A percentile compares a stretch with the other conserved stretches of the same genome.
Evolutionary conservation across 179 eudicot genomes (phyloP).

Genomic region (Vitellaria paradoxa): DNA sequence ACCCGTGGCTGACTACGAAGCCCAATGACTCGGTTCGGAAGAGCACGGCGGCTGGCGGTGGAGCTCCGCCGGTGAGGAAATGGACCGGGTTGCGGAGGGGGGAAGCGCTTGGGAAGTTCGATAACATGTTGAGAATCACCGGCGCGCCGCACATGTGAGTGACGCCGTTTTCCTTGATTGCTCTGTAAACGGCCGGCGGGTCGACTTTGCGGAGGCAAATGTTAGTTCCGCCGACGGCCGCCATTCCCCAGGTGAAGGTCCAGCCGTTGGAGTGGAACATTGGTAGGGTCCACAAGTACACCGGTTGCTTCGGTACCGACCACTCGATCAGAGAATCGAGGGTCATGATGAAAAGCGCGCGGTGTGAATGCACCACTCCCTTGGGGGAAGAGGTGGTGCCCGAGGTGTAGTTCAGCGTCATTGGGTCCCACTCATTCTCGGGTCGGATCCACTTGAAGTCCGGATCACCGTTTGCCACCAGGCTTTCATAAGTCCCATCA

Average conservation of each 20-base stretch:
- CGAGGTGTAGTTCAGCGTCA: slow-evolving; percentile 63
- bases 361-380: slow-evolving; percentile 59
- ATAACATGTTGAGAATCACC: slow-evolving; percentile 66
- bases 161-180: slow-evolving; percentile 31
- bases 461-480: slow-evolving; percentile 43
- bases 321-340: slow-evolving; percentile 45
- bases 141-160: slow-evolving; percentile 30
- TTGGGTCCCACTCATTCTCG: slow-evolving; percentile 54
- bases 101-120: slow-evolving; percentile 24
- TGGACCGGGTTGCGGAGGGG: slow-evolving; percentile 37
- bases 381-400: slow-evolving; percentile 72
- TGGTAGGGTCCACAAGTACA: slow-evolving; percentile 65
- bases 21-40: slow-evolving; percentile 49
- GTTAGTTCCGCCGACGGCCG: slow-evolving; percentile 54
- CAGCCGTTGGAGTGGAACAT: slow-evolving; percentile 79
- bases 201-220: slow-evolving; percentile 52
- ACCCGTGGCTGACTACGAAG: slow-evolving; percentile 62
- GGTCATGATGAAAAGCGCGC: slow-evolving; percentile 34
- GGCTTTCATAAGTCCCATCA: slow-evolving; percentile 29
- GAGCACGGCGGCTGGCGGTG: slow-evolving; percentile 62
- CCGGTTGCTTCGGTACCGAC: slow-evolving; percentile 44
- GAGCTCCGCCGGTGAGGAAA: slow-evolving; percentile 63
- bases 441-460: slow-evolving; percentile 54
- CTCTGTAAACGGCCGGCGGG: slow-evolving; percentile 29
- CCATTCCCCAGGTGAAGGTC: slow-evolving; percentile 62